These are phyloP conservation scores for Nyssa sinensis DNA, from an alignment of 148 eudicot species.

Conservation along the genomic window DNA sequence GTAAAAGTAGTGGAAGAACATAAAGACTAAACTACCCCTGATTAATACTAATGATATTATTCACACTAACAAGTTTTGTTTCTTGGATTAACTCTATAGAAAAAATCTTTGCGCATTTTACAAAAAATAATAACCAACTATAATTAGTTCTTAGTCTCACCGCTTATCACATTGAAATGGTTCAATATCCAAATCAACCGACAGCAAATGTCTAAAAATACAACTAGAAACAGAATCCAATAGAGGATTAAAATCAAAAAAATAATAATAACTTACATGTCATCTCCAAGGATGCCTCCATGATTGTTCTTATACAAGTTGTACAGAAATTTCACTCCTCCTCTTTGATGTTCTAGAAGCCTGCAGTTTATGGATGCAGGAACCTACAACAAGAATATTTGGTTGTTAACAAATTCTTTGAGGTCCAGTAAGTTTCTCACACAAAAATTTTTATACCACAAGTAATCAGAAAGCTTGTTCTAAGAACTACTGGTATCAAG, in stretches of 20 bases:
- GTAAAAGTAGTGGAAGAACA: no score
- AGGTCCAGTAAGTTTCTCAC: neutral
- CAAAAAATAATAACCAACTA: neutral
- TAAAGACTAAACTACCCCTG: no score
- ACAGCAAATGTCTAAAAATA: neutral
- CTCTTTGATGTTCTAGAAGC: constrained; percentile 85
- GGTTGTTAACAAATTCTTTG: neutral
- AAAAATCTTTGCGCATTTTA: neutral
- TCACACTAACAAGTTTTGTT: no score
- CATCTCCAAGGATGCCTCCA: constrained; percentile 98
- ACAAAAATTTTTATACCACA: neutral
- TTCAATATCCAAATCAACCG: neutral
- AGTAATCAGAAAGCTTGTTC: constrained; percentile 6
- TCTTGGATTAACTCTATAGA: no score
- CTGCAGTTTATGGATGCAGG: constrained; percentile 95
- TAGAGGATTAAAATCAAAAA: neutral
- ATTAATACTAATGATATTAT: no score
- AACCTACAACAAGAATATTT: constrained; percentile 45
- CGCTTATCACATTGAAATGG: neutral
- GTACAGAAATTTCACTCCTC: constrained; percentile 78
- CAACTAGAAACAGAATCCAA: neutral
- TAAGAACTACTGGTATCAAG: neutral
- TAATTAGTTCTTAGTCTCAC: neutral
- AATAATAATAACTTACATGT: constrained; percentile 63
- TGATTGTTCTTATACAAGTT: constrained; percentile 75